phyloP scores from a whole-genome alignment of 306 rosid genomes.

The Corylus heterophylla region DNA sequence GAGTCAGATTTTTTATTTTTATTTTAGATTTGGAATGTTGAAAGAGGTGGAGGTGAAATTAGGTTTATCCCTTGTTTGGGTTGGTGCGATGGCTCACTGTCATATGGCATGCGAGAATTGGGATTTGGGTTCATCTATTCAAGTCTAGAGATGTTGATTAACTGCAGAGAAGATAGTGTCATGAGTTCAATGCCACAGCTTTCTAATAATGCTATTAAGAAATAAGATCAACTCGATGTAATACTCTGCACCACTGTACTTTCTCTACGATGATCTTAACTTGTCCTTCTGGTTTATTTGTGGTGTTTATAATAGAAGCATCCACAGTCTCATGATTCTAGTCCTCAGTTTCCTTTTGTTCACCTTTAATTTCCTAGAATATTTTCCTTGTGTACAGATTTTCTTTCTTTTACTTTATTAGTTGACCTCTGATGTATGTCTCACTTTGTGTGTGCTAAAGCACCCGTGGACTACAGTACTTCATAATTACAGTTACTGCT shows the following conservation, averaged over 20 bases:
- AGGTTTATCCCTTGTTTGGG: not conserved
- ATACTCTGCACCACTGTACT: slow-evolving; percentile 20
- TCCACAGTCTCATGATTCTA: slow-evolving; percentile 15
- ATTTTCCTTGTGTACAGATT: not conserved
- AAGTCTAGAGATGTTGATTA: slow-evolving; percentile 15
- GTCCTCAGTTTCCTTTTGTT: slow-evolving; percentile 17
- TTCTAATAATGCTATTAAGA: slow-evolving; percentile 29
- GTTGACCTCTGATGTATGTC: slow-evolving; percentile 15
- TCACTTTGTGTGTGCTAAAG: slow-evolving; percentile 9
- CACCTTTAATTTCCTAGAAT: slow-evolving; percentile 24
- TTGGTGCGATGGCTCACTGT: not conserved
- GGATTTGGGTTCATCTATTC: slow-evolving; percentile 11
- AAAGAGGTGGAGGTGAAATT: not conserved
- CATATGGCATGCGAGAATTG: not conserved
- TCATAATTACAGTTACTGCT: slow-evolving; percentile 8
- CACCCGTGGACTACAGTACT: slow-evolving; percentile 24
- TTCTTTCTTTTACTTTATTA: slow-evolving; percentile 23
- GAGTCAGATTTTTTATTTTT: too few relatives aligned
- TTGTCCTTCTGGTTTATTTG: slow-evolving; percentile 25
- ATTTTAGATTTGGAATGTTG: slow-evolving; percentile 17
- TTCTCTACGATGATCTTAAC: slow-evolving; percentile 20
- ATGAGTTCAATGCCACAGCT: slow-evolving; percentile 22
- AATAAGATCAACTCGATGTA: slow-evolving; percentile 4
- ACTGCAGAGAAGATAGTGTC: slow-evolving; percentile 6
- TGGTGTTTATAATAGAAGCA: slow-evolving; percentile 16